Base-by-base conservation (phyloP, 805 yeast genomes). In the Myxozyma geophila region DNA sequence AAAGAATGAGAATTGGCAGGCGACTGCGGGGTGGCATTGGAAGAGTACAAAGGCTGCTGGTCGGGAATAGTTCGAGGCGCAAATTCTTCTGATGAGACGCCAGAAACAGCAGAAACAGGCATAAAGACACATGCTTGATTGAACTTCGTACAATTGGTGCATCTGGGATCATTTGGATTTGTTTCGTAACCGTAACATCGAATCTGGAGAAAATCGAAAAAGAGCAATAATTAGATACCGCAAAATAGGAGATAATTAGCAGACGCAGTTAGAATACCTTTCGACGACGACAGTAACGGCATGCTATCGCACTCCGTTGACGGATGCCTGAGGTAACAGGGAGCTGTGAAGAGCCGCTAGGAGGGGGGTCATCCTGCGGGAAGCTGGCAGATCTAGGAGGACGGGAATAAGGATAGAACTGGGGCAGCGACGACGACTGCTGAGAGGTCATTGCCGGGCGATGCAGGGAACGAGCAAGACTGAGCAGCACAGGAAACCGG, bases 111-210 rank as follows among this genome's bases (percentile, higher is more conserved):
- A 7, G 68, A 64, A 21, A 74, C 76, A 9, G 76, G 76, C 9
- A 74, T 70, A 62, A 71, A 74, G 12, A 74, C 57, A 58, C 76
- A 74, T 53, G 71, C 71, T 63, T 74, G 76, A 60, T 69, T 70
- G 66, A 71, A 71, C 47, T 71, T 64, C 13, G 66, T 62, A 65
- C 76, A 74, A 64, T 74, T 74, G 23, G 74, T 47, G 59, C 76
- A 74, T 46, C 72, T 69, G 9, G 72, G 64, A 48, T 71, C 67
- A n/a, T 65, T 67, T 21, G 63, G 66, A 28, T 65, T 57, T 23
- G 74, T 68, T 23, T 72, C 75, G 41, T 60, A 72, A 12, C 76
- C 76, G 21, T 73, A 70, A 60, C 76, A 74, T 23, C 76, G 70
- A 33, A 74, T 74, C 70, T 70, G 44, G 12, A 21, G 46, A 12